phyloP scores from a whole-genome alignment of 108 stramenopile species.

The Nitzschia sp. region DNA sequence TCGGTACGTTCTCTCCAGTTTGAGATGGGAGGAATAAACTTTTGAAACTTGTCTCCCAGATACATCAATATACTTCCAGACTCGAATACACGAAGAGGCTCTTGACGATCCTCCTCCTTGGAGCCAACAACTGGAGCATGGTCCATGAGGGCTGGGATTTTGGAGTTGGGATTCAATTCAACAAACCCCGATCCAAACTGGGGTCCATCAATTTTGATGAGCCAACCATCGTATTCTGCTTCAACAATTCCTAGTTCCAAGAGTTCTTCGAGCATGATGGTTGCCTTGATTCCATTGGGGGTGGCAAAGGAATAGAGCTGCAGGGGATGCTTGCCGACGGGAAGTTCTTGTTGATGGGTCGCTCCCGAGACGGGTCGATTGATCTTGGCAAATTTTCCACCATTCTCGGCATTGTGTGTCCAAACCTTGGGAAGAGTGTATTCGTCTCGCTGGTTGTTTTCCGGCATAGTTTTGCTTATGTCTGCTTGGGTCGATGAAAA shows the following conservation, averaged over 20 bases:
- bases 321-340: constrained; percentile 61
- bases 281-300: constrained; percentile 89
- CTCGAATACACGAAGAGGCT: constrained; percentile 77
- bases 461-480: background rate
- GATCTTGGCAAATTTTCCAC: constrained; percentile 31
- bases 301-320: constrained; percentile 85
- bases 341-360: constrained; percentile 55
- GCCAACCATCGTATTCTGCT: constrained; percentile 77
- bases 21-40: constrained; percentile 60
- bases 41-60: constrained; percentile 64
- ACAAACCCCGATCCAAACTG: constrained; percentile 87
- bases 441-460: background rate
- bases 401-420: constrained; percentile 25
- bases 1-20: constrained; percentile 27
- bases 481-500: no score
- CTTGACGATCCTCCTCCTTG: constrained; percentile 29
- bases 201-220: constrained; percentile 66
- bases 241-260: constrained; percentile 30
- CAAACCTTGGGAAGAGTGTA: constrained; percentile 54
- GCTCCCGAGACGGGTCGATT: constrained; percentile 77
- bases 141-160: constrained; percentile 85
- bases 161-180: constrained; percentile 85
- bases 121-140: background rate
- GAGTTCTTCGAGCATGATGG: constrained; percentile 83
- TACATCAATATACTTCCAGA: constrained; percentile 77